Base-by-base conservation (phyloP, 768 basidiomycete species). In the Leccinum olivaceopallidum region DNA sequence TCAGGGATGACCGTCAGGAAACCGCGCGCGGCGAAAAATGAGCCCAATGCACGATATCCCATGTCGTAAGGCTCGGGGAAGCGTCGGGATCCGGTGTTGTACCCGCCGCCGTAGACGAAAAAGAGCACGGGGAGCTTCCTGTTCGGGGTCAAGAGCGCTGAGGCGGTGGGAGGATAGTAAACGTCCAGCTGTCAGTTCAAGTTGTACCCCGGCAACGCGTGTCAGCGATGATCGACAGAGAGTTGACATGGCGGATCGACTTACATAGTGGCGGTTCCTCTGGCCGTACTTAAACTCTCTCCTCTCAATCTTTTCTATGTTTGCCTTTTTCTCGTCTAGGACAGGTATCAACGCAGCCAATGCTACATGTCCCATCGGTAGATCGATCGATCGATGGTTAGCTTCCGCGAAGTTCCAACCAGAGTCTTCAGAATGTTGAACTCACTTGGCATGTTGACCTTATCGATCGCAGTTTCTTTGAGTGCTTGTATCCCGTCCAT, bases 101-200 rank as follows among this genome's bases (percentile, higher is more conserved):
- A 87, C 3, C 87, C 86, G 2, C 88, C 88, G 1, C 88, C 88
- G 62, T 90, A 89, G 47, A 84, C 61, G 71, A 82, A 89, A 70
- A 89, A 81, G 28, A 89, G 72, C 22, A 89, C 75, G 0, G 85
- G 84, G 0, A 79, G 73, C 55, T 71, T 74, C 26, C 64, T 66
- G 18, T 60, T 58, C 6, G 65, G 26, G 1, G 69, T 73, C 6
- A 68, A 65, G 6, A 70, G 63, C 24, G 62, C 60, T 13, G 67
- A 60, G 6, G 69, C 53, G 4, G 74, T 34, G 2, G 75, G 62
- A 0, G 85, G 87, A 65, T 86, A 89, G 69, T 89, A 90, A 0
- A 89, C 76, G 63, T 89, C 88, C 32, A 89, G 80, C 87, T 47
- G 44, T 47, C 10, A 20, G 1, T 44, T 12, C 0, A 44, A 44